Evolutionary conservation across 1,139 yeast genomes (phyloP).

Genomic region (Blastobotrys capitulatus): DNA sequence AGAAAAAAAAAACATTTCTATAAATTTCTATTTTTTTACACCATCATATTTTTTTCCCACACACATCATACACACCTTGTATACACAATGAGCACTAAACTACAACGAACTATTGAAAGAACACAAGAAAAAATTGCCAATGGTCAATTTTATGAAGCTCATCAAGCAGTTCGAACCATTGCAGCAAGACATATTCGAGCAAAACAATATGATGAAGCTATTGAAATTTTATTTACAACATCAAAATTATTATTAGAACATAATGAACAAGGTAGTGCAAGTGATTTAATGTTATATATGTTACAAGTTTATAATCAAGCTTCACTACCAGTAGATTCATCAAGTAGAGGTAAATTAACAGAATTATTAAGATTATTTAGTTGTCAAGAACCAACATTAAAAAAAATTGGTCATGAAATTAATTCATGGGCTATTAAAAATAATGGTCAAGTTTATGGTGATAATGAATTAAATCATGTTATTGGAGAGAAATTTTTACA

Average conservation of each 20-base stretch:
- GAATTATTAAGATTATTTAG: conserved; percentile 48
- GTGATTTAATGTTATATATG: conserved; percentile 70
- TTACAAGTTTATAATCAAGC: conserved; percentile 61
- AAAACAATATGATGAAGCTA: conserved; percentile 62
- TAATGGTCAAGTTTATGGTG: conserved; percentile 57
- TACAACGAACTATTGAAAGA: conserved; percentile 29
- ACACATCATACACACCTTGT: not conserved
- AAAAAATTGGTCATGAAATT: conserved; percentile 60
- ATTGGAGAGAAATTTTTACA: conserved; percentile 58
- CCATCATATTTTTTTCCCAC: not conserved
- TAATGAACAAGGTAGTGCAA: conserved; percentile 70
- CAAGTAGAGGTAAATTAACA: conserved; percentile 31
- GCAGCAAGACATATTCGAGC: conserved; percentile 75
- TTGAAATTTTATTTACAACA: conserved; percentile 66
- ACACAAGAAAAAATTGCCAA: conserved; percentile 45
- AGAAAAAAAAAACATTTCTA: not conserved
- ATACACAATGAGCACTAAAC: conserved; percentile 19
- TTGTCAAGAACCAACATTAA: conserved; percentile 60
- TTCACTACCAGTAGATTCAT: conserved; percentile 37
- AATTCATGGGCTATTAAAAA: conserved; percentile 51
- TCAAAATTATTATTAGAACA: conserved; percentile 62
- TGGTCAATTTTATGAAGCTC: conserved; percentile 89
- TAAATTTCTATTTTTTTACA: not conserved
- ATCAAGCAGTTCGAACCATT: conserved; percentile 84
- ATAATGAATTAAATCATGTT: conserved; percentile 65